Evolutionary conservation across 2,329 filamentous ascomycete genomes (phyloP).

Genomic region (Didymella pomorum): DNA sequence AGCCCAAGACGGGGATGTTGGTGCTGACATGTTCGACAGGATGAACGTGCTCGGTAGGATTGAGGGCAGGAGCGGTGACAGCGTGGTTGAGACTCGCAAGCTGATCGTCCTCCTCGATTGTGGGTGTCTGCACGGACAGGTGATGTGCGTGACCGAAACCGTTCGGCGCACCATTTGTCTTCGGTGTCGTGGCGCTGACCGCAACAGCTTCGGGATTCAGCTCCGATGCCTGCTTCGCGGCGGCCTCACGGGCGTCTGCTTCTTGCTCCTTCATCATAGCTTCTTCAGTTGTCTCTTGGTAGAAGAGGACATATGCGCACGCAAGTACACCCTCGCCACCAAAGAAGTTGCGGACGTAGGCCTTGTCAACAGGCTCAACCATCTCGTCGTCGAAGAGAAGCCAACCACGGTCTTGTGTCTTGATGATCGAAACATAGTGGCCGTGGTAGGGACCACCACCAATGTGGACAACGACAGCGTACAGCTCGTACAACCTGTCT

Average conservation of each 20-base stretch:
- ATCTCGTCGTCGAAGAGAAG: constrained; percentile 97
- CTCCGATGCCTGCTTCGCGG: constrained; percentile 45
- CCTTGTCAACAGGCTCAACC: constrained; percentile 96
- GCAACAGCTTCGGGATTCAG: constrained; percentile 65
- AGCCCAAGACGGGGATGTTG: constrained; percentile 45
- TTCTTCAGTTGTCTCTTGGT: constrained; percentile 84
- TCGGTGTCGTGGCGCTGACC: constrained; percentile 58
- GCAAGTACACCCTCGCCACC: constrained; percentile 85
- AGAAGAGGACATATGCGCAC: constrained; percentile 96
- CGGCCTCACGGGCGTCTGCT: constrained; percentile 68
- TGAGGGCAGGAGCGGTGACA: constrained; percentile 64
- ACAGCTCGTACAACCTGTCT: constrained; percentile 93
- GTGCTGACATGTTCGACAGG: constrained; percentile 46
- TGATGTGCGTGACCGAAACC: constrained; percentile 45
- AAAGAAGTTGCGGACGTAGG: constrained; percentile 96
- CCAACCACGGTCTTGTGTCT: constrained; percentile 96
- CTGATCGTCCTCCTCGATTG: constrained; percentile 55
- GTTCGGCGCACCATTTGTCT: constrained; percentile 53
- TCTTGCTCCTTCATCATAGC: constrained; percentile 80
- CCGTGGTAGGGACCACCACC: constrained; percentile 96
- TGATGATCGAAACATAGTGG: constrained; percentile 97
- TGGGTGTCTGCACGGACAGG: constrained; percentile 51
- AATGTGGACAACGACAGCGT: constrained; percentile 96
- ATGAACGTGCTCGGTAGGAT: constrained; percentile 39
- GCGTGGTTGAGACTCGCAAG: constrained; percentile 71